Percentiles rank a stretch among this genome's conserved stretches.
phyloP scores from a whole-genome alignment of 192 early-diverging fungal genomes.

The Entrophospora sp. region DNA sequence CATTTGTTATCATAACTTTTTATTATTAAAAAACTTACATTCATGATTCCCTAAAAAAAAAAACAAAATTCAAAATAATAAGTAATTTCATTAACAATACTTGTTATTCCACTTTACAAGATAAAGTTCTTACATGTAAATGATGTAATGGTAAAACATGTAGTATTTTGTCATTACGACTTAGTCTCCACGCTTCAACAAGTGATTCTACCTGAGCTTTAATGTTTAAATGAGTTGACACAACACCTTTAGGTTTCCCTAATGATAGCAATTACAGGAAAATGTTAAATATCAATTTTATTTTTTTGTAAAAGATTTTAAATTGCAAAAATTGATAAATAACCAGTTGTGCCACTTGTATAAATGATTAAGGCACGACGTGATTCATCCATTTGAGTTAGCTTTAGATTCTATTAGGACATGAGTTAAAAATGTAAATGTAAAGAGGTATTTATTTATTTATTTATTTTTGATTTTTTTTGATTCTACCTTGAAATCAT shows the following conservation, averaged over 20 bases:
- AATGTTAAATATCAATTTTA: too few species aligned
- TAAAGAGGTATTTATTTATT: background rate
- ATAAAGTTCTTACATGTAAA: conserved; percentile 53
- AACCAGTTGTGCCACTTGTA: conserved; percentile 63
- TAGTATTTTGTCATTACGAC: conserved; percentile 54
- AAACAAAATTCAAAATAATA: conserved; percentile 7
- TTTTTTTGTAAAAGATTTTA: too few species aligned
- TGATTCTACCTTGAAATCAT: background rate
- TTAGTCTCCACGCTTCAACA: conserved; percentile 64
- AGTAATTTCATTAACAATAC: background rate
- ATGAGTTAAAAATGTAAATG: conserved; percentile 3
- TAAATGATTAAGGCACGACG: conserved; percentile 65
- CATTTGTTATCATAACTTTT: too few species aligned
- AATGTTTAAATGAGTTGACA: conserved; percentile 60
- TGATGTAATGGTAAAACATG: conserved; percentile 83
- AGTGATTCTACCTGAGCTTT: conserved; percentile 59
- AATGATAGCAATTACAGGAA: too few species aligned
- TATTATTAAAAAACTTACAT: conserved; percentile 14
- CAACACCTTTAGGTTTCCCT: conserved; percentile 80
- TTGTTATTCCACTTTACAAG: too few species aligned
- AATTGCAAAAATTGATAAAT: conserved; percentile 11
- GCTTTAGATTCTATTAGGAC: conserved; percentile 4
- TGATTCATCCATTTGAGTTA: conserved; percentile 16
- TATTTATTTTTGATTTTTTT: background rate
- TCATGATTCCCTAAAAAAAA: conserved; percentile 17